A percentile compares a stretch with the other conserved stretches of the same genome.
phyloP scores from a whole-genome alignment of 768 basidiomycete species.

The Tremella fuciformis region DNA sequence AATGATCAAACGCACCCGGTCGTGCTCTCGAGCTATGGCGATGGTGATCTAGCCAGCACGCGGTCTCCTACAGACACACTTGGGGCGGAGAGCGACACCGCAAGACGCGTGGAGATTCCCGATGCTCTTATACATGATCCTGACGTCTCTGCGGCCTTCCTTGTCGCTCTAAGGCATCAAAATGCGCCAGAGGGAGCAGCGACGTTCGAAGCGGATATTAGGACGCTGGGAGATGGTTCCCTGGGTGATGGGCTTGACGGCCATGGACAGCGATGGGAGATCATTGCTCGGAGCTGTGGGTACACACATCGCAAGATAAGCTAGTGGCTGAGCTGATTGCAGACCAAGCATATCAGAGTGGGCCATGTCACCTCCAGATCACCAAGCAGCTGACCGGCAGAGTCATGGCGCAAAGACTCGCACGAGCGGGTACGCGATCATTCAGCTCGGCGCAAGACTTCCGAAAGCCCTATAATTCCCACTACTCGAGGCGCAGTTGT shows the following conservation, averaged over 20 bases:
- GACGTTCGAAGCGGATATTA: neutral
- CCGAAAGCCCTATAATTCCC: neutral
- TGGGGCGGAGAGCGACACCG: too few species aligned
- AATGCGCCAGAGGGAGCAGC: neutral
- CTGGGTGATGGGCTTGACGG: too few species aligned
- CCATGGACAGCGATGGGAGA: conserved; percentile 2
- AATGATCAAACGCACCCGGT: neutral
- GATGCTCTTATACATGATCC: conserved; percentile 1
- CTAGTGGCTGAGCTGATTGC: neutral
- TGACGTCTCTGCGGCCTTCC: neutral
- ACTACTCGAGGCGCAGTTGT: conserved; percentile 1
- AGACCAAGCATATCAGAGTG: conserved; percentile 2
- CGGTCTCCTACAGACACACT: too few species aligned
- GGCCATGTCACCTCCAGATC: neutral
- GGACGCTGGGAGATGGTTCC: too few species aligned
- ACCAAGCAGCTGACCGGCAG: neutral
- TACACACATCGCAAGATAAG: neutral
- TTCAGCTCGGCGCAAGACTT: neutral
- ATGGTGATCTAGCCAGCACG: too few species aligned
- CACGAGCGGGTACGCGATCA: neutral
- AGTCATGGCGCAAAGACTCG: conserved; percentile 3
- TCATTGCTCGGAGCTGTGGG: neutral
- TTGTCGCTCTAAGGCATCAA: neutral
- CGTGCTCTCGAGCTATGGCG: too few species aligned
- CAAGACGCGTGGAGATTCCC: neutral